Evolutionary conservation across 305 asterid genomes (phyloP), one percentile per base, ranked within the genome.

Genomic region (Salvia sclarea): DNA sequence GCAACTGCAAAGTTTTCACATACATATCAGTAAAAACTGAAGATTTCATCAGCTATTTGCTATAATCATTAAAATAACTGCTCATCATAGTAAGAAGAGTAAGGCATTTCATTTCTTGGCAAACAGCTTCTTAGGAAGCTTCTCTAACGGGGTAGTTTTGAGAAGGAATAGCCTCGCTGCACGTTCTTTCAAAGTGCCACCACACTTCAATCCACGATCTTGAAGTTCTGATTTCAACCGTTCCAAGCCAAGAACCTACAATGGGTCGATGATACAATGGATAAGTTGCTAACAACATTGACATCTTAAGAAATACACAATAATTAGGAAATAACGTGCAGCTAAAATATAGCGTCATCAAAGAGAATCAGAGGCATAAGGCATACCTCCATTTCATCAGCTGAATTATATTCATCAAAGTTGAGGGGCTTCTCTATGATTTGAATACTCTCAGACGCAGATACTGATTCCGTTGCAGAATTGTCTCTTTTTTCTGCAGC

Each of bases 161-260:
- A 94, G 91, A 66, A 89, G 87, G 81, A 94, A 91, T 52, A 91
- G 96, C 80, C 99, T 84, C 4, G 85, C 80, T 14, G 98, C 95
- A 22, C 97, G 96, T 71, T 93, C 97, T 77, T 85, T 85, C 81
- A 86, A 72, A 30, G 96, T 89, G 37, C 98, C 96, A 18, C 97
- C 99, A 44, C 99, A 94, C 66, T 94, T 94, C 81, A 94, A 74
- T 5, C 99, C 96, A 18, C 83, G 80, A 37, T 65, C 78, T 79
- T 85, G 96, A 83, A 91, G 99, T 86, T 94, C 92, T 1, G 66
- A 62, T 62, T 94, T 94, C 56, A 94, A 71, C 54, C 88, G 84
- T 47, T 87, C 99, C 96, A 91, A 61, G 43, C 96, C 96, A 44
- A 91, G 80, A 73, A 80, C 95, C 98, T 88, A 70, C 14, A 66